Base-by-base conservation (phyloP, 176 grass and related monocot species). In the Cenchrus fungigraminus region DNA sequence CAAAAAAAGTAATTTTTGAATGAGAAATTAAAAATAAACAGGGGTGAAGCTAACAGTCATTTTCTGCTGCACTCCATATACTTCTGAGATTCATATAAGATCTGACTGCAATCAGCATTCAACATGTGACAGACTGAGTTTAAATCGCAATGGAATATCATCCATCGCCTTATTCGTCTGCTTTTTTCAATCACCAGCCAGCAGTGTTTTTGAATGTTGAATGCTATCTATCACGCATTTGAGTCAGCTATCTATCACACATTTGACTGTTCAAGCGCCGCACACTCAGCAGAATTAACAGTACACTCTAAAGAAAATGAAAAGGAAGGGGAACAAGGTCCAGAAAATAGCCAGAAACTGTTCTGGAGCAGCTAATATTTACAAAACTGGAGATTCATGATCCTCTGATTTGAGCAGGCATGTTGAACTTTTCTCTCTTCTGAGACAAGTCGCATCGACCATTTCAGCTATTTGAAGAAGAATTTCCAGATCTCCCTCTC, bases 401-500 rank as follows among this genome's bases (percentile, higher is more conserved):
- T 76, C 19, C 11, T 71, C 32, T 19, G n/a, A 12, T 62, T 73
- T 65, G 59, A 55, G 40, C 32, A 42, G 50, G 50, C 25, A 25
- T 31, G 47, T 42, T 22, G 28, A 76, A 58, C 28, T 32, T 32
- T 67, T 68, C 14, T 17, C 72, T 75, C 40, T 40, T 76, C 4
- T 7, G 69, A 13, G 32, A 19, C 28, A 56, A 25, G n/a, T 66
- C 29, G 10, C 49, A 14, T 47, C 19, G 55, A 17, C 15, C 54
- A 60, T 3, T 60, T 10, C 8, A 68, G 25, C 77, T 76, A 95
- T 55, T 95, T 95, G 83, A 95, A 95, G 83, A 95, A 95, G 88
- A 95, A 92, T 74, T 95, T 95, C 93, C 88, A 95, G 72, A 92
- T 91, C 82, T 95, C 93, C 78, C 76, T 81, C 31, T 95, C 93